Percentiles rank a stretch among this genome's conserved stretches.
Conservation (phyloP, 2,329 filamentous ascomycete species). For the Claviceps sp. region DNA sequence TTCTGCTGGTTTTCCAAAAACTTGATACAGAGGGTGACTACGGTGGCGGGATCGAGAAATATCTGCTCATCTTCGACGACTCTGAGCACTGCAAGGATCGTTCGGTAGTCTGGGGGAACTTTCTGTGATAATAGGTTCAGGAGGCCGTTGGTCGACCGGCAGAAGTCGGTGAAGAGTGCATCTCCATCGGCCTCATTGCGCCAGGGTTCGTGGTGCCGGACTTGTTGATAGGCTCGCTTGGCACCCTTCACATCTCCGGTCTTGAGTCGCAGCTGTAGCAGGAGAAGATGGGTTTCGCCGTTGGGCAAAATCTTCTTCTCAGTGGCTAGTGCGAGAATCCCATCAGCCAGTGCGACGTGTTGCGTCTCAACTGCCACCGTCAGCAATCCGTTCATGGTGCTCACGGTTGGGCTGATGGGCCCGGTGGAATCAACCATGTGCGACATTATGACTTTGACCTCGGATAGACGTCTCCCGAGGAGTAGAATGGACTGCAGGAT, state of each 20-base stretch:
- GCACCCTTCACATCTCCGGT: slow-evolving; percentile 61
- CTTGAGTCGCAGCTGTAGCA: slow-evolving; percentile 63
- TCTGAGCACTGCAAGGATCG: slow-evolving; percentile 59
- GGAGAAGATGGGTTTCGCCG: slow-evolving; percentile 55
- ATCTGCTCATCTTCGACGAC: slow-evolving; percentile 58
- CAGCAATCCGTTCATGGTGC: slow-evolving; percentile 66
- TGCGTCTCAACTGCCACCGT: slow-evolving; percentile 55
- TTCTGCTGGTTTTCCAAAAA: slow-evolving; percentile 66
- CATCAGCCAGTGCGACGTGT: slow-evolving; percentile 59
- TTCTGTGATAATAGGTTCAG: slow-evolving; percentile 53
- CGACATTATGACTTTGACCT: slow-evolving; percentile 42
- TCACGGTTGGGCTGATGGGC: slow-evolving; percentile 44
- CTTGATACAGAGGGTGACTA: slow-evolving; percentile 57
- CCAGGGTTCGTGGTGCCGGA: slow-evolving; percentile 20
- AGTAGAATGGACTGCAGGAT: slow-evolving; percentile 61
- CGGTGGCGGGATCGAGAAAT: slow-evolving; percentile 59
- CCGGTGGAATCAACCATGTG: slow-evolving; percentile 53
- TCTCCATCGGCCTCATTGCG: slow-evolving; percentile 31
- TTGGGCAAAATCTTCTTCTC: slow-evolving; percentile 55
- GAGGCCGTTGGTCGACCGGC: slow-evolving; percentile 55
- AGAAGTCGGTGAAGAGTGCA: slow-evolving; percentile 35
- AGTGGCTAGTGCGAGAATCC: slow-evolving; percentile 54
- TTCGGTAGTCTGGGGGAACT: slow-evolving; percentile 49
- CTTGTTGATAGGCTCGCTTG: slow-evolving; percentile 45
- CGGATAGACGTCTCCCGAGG: slow-evolving; percentile 48